Conservation (phyloP, 163 green algal species). For the Trebouxiophyceae sp. region DNA sequence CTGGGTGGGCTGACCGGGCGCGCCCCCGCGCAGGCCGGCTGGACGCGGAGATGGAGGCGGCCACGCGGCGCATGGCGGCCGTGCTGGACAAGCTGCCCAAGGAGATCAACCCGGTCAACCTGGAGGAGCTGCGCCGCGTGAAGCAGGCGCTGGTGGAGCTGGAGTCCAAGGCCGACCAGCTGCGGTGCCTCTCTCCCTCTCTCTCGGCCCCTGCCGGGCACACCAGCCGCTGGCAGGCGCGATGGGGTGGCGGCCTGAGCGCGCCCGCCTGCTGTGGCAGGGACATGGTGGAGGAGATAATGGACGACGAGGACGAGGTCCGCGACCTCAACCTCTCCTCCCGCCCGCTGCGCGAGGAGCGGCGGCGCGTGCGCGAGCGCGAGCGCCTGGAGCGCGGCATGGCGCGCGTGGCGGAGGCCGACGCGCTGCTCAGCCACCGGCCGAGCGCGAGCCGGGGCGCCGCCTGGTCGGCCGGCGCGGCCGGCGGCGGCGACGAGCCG, state of each 20-base stretch:
- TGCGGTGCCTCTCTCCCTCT: conserved; percentile 30
- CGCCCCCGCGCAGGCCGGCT: conserved; percentile 53
- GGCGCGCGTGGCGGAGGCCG: too few species aligned
- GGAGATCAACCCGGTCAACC: conserved; percentile 83
- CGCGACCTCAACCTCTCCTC: conserved; percentile 80
- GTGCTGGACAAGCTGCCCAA: conserved; percentile 76
- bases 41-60: conserved; percentile 70
- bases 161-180: conserved; percentile 70
- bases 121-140: conserved; percentile 91
- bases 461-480: too few species aligned
- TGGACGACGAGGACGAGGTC: conserved; percentile 95
- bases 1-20: neutral
- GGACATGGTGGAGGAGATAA: conserved; percentile 86
- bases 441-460: too few species aligned
- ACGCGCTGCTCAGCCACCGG: too few species aligned
- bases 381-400: conserved; percentile 67
- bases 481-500: too few species aligned
- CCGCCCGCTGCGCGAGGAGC: conserved; percentile 67
- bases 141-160: conserved; percentile 92
- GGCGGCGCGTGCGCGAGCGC: conserved; percentile 61
- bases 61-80: conserved; percentile 49
- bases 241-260: too few species aligned
- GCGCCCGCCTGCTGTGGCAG: conserved; percentile 36
- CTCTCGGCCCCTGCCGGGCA: too few species aligned
- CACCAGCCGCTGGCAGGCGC: too few species aligned